Percentiles rank a stretch among this genome's conserved stretches.
These are phyloP conservation scores for Leersia perrieri DNA, from an alignment of 176 grass and related monocot genomes.

Conservation along the genomic window DNA sequence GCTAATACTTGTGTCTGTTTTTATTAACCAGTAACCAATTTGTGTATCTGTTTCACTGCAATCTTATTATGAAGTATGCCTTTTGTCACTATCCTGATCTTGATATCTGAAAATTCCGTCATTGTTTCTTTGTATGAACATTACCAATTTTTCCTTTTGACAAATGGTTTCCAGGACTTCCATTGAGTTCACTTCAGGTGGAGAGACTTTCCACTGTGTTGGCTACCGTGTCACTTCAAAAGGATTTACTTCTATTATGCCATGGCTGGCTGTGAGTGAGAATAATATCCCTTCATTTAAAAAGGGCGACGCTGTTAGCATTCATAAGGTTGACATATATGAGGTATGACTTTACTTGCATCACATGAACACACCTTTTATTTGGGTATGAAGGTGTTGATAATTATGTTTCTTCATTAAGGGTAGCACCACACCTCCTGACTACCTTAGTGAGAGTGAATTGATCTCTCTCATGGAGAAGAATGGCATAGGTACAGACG, in stretches of 20 bases:
- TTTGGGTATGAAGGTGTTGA: slow-evolving; percentile 27
- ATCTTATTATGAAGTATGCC: background rate
- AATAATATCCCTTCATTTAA: slow-evolving; percentile 73
- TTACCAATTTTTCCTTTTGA: background rate
- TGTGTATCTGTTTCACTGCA: slow-evolving; percentile 5
- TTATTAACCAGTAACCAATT: slow-evolving; percentile 1
- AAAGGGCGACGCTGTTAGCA: slow-evolving; percentile 57
- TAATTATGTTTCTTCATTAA: slow-evolving; percentile 42
- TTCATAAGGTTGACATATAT: slow-evolving; percentile 81
- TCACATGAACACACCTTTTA: slow-evolving; percentile 26
- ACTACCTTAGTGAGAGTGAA: slow-evolving; percentile 97
- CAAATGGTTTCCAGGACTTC: slow-evolving; percentile 58
- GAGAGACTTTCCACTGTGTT: slow-evolving; percentile 75
- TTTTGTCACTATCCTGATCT: background rate
- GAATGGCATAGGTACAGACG: slow-evolving; percentile 90
- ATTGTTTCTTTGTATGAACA: slow-evolving; percentile 17
- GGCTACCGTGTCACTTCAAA: slow-evolving; percentile 66
- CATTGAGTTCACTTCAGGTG: slow-evolving; percentile 77
- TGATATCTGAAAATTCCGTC: background rate
- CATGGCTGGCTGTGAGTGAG: slow-evolving; percentile 84
- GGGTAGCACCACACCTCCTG: slow-evolving; percentile 85
- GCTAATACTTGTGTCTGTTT: background rate
- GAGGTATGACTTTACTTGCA: slow-evolving; percentile 57
- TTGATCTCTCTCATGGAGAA: slow-evolving; percentile 99
- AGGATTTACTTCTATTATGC: slow-evolving; percentile 99